Conservation (phyloP, 495 filamentous ascomycete species). For the Niebla homalea region DNA sequence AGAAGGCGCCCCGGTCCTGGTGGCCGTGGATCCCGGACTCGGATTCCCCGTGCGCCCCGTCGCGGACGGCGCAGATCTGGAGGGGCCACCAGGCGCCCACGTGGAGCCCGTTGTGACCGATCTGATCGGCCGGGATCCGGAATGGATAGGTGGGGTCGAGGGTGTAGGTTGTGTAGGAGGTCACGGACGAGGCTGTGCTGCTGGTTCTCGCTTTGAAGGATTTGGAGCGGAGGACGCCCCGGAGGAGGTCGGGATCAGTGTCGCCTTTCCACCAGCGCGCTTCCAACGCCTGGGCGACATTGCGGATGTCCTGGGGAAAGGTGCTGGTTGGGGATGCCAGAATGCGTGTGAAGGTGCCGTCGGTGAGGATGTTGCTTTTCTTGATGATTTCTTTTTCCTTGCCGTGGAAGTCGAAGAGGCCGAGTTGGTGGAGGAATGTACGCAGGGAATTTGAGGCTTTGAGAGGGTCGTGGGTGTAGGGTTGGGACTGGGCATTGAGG, state of each 20-base stretch:
- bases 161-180: conserved; percentile 9
- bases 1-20: conserved; percentile 24
- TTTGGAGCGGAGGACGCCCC: conserved; percentile 28
- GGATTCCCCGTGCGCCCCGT: conserved; percentile 41
- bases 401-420: conserved; percentile 20
- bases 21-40: conserved; percentile 38
- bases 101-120: conserved; percentile 33
- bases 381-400: conserved; percentile 14
- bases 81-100: conserved; percentile 47
- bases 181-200: neutral
- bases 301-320: conserved; percentile 30
- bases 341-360: conserved; percentile 24
- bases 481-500: neutral
- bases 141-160: conserved; percentile 18
- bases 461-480: neutral
- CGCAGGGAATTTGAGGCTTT: conserved; percentile 14
- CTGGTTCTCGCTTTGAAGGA: conserved; percentile 6
- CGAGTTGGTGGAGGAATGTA: conserved; percentile 19
- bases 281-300: conserved; percentile 28
- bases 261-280: conserved; percentile 26
- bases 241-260: conserved; percentile 32
- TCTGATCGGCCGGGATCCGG: conserved; percentile 17
- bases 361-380: conserved; percentile 26
- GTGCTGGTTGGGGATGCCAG: conserved; percentile 14
- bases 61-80: conserved; percentile 36